Evolutionary conservation across 495 filamentous ascomycete species (phyloP), one percentile per base, ranked within the genome.

Genomic region (Daldinia childiae): DNA sequence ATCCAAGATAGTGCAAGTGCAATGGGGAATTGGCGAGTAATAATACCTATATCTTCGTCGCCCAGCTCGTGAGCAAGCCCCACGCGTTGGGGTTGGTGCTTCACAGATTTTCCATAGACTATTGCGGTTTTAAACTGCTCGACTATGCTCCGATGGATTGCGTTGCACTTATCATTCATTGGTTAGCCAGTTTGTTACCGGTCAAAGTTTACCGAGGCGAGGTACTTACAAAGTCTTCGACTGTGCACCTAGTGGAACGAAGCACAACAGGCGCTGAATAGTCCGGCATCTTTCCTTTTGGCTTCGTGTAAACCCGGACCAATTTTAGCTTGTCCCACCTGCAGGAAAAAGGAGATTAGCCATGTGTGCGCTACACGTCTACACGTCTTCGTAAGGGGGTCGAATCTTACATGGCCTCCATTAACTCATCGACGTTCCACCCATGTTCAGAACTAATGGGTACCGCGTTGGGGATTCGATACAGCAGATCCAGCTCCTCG

Each of bases 361-460:
- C 52, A 68, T 68, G 71, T 73, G 65, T 64, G 67, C 34, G 39
- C 66, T 73, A 66, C 58, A 66, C 21, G 34, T 36, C 12, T 36
- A 36, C 12, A 14, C 34, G 19, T 29, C 14, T 60, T 64, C 39
- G 34, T 60, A 60, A 12, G 26, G 62, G 59, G 59, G 48, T 72
- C 58, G 62, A 72, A 64, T 80, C 82, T 75, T 77, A 88, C 95
- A 98, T 98, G 82, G 90, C 88, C 81, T 98, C 95, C 84, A 99
- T 82, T 67, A 99, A 83, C 83, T 99, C 95, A 78, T 99, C 95
- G 32, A 99, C 84, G 79, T 99, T 99, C 95, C 95, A 99, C 39
- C 95, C 96, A 81, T 98, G 94, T 80, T 98, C 95, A 56, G 95
- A 94, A 78, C 93, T 97, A 81, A 99, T 98, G 15, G 95, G 95